Evolutionary conservation across 208 protist species (phyloP).

Genomic region (Wallacemonas sp.): DNA sequence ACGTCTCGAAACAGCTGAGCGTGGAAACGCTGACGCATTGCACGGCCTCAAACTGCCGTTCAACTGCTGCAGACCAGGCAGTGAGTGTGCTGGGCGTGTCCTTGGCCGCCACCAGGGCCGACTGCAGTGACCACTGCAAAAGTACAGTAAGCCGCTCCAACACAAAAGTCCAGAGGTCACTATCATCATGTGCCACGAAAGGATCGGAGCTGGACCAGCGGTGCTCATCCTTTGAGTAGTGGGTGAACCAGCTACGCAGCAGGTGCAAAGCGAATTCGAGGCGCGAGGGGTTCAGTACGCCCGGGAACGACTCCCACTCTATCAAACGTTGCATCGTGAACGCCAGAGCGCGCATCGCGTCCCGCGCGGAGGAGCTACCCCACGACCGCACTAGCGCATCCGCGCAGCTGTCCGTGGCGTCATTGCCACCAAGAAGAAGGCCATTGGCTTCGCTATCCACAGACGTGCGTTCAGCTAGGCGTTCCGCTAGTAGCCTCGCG

Average conservation of each 20-base stretch:
- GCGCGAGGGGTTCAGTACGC: slow-evolving; percentile 35
- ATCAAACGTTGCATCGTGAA: slow-evolving; percentile 26
- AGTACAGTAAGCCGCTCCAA: slow-evolving; percentile 62
- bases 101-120: slow-evolving; percentile 45
- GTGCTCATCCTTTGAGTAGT: slow-evolving; percentile 47
- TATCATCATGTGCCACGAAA: slow-evolving; percentile 33
- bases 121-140: slow-evolving; percentile 40
- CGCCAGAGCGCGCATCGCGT: slow-evolving; percentile 18
- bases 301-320: slow-evolving; percentile 18
- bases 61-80: neutral
- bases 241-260: slow-evolving; percentile 56
- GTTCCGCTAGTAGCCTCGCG: neutral
- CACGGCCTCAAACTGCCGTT: slow-evolving; percentile 8
- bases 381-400: slow-evolving; percentile 14
- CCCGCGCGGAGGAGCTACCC: neutral
- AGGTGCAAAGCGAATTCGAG: slow-evolving; percentile 52
- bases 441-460: neutral
- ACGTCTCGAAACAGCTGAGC: slow-evolving; percentile 14
- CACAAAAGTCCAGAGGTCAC: slow-evolving; percentile 75
- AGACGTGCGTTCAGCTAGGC: too few species aligned
- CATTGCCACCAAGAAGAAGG: neutral
- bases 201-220: slow-evolving; percentile 30
- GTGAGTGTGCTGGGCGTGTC: neutral
- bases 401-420: too few species aligned
- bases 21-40: slow-evolving; percentile 18